Evolutionary conservation across 192 early-diverging fungal species (phyloP).

Genomic region (Backusella australiensis): DNA sequence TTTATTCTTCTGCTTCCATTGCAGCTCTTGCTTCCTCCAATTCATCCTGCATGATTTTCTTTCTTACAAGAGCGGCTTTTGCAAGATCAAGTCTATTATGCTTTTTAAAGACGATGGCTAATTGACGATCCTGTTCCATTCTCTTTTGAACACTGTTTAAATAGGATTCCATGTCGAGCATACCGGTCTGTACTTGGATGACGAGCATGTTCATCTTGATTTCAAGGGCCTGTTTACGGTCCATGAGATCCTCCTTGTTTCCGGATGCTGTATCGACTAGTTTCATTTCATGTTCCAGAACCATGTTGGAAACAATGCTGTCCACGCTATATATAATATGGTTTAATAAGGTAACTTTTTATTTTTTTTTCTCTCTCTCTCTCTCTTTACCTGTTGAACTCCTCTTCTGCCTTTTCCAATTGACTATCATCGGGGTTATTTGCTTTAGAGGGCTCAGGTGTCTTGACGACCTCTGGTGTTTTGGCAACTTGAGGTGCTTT

Average conservation of each 20-base stretch:
- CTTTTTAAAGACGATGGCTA: constrained; percentile 69
- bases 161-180: constrained; percentile 70
- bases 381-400: constrained; percentile 52
- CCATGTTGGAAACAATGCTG: constrained; percentile 66
- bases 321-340: constrained; percentile 61
- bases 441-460: neutral
- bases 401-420: constrained; percentile 51
- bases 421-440: constrained; percentile 12
- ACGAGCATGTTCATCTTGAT: constrained; percentile 76
- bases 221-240: constrained; percentile 63
- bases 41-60: constrained; percentile 77
- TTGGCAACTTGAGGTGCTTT: neutral
- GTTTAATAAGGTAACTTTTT: neutral
- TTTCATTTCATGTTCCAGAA: constrained; percentile 67
- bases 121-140: constrained; percentile 57
- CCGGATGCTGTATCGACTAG: constrained; percentile 38
- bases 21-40: constrained; percentile 73
- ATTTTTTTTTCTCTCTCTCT: neutral
- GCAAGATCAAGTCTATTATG: constrained; percentile 63
- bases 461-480: neutral
- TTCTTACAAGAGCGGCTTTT: constrained; percentile 58
- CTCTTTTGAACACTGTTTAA: constrained; percentile 53
- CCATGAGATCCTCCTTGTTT: constrained; percentile 59
- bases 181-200: constrained; percentile 66
- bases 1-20: constrained; percentile 39